Evolutionary conservation across 805 yeast species (phyloP).

Genomic region (Kodamaea laetipori): DNA sequence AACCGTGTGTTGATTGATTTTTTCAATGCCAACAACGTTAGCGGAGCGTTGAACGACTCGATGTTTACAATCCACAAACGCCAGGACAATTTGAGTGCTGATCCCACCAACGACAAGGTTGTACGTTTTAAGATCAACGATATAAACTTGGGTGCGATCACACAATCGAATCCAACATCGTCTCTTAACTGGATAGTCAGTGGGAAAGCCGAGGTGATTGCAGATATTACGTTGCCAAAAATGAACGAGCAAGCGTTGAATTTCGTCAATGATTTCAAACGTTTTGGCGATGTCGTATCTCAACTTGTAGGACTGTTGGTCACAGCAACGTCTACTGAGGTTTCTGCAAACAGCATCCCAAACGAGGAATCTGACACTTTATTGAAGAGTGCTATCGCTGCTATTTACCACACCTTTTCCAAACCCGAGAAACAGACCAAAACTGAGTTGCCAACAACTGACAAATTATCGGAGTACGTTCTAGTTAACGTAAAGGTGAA

Average conservation of each 20-base stretch:
- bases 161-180: slow-evolving; percentile 33
- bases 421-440: slow-evolving; percentile 17
- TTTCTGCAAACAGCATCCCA: slow-evolving; percentile 8
- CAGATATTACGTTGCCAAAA: slow-evolving; percentile 72
- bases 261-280: slow-evolving; percentile 22
- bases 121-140: slow-evolving; percentile 46
- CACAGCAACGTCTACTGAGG: slow-evolving; percentile 18
- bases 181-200: slow-evolving; percentile 72
- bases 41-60: slow-evolving; percentile 75
- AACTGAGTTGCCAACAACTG: slow-evolving; percentile 6
- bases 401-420: slow-evolving; percentile 43
- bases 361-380: slow-evolving; percentile 20
- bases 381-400: slow-evolving; percentile 43
- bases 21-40: slow-evolving; percentile 66
- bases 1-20: slow-evolving; percentile 64
- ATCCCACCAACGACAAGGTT: slow-evolving; percentile 32
- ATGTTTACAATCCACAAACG: slow-evolving; percentile 76
- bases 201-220: slow-evolving; percentile 68
- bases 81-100: slow-evolving; percentile 53
- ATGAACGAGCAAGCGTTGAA: slow-evolving; percentile 27
- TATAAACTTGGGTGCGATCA: slow-evolving; percentile 37
- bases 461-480: slow-evolving; percentile 47
- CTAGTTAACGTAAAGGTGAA: slow-evolving; percentile 67
- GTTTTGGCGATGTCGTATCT: slow-evolving; percentile 29
- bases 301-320: slow-evolving; percentile 31